Evolutionary conservation across 805 yeast genomes (phyloP).

Genomic region (Zygotorulaspora sp.): DNA sequence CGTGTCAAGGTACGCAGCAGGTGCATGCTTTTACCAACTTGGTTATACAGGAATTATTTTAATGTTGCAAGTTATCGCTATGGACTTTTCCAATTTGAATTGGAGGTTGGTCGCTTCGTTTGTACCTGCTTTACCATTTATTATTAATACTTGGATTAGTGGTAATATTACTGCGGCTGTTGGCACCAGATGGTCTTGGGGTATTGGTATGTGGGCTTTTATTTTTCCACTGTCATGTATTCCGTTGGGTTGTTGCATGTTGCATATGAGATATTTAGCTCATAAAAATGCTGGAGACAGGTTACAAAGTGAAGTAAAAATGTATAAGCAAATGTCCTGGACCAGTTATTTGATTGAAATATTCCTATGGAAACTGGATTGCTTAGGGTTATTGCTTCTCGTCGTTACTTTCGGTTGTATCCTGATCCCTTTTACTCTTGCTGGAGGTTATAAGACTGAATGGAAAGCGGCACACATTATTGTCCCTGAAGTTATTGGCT

Average conservation of each 20-base stretch:
- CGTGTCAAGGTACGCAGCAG: slow-evolving; percentile 50
- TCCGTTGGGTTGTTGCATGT: slow-evolving; percentile 43
- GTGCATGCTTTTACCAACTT: slow-evolving; percentile 43
- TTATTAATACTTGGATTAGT: slow-evolving; percentile 68
- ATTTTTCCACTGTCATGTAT: slow-evolving; percentile 49
- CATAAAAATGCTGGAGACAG: slow-evolving; percentile 38
- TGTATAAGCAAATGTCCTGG: slow-evolving; percentile 11
- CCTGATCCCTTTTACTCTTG: slow-evolving; percentile 64
- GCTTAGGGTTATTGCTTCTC: slow-evolving; percentile 54
- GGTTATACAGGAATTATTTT: slow-evolving; percentile 60
- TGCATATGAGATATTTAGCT: slow-evolving; percentile 47
- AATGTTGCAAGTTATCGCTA: slow-evolving; percentile 49
- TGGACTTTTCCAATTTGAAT: slow-evolving; percentile 62
- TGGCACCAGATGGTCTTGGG: slow-evolving; percentile 45
- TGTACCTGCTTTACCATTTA: slow-evolving; percentile 61
- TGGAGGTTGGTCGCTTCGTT: slow-evolving; percentile 60
- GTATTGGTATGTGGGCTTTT: slow-evolving; percentile 58
- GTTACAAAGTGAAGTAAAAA: slow-evolving; percentile 31
- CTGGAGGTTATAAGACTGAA: slow-evolving; percentile 48
- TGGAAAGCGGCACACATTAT: slow-evolving; percentile 59
- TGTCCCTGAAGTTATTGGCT: slow-evolving; percentile 58
- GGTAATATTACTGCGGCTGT: slow-evolving; percentile 46
- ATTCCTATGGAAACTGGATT: slow-evolving; percentile 57
- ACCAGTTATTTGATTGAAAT: slow-evolving; percentile 32
- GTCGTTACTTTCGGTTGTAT: slow-evolving; percentile 56